Conservation (phyloP, 176 grass and related monocot genomes). For the Puya raimondii region DNA sequence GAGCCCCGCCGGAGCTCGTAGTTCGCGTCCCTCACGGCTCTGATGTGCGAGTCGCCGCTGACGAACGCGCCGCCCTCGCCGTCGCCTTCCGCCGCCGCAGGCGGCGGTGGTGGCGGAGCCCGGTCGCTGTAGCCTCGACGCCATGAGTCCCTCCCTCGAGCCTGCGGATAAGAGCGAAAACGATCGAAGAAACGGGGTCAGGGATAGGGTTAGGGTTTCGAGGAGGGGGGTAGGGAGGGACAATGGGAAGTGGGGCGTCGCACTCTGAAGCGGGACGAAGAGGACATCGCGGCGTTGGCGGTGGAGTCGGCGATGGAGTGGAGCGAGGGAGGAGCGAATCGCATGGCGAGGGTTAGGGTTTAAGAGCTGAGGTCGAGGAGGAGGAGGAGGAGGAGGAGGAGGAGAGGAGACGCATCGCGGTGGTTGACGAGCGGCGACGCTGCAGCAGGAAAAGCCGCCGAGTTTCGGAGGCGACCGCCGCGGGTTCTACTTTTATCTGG, state of each 20-base stretch:
- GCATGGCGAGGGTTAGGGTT: constrained; percentile 1
- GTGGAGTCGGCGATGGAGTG: not conserved
- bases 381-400: not conserved
- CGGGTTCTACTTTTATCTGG: no score
- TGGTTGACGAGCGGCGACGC: not conserved
- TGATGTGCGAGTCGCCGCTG: constrained; percentile 32
- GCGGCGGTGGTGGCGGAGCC: not conserved
- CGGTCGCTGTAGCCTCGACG: constrained; percentile 10
- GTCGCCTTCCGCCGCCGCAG: constrained; percentile 13
- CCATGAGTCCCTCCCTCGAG: constrained; percentile 3
- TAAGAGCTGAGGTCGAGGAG: no score
- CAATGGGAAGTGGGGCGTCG: not conserved
- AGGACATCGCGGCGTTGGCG: not conserved
- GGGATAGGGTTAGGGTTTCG: not conserved
- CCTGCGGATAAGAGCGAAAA: constrained; percentile 26
- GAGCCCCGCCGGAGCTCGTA: constrained; percentile 18
- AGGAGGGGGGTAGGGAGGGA: not conserved
- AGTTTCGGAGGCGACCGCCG: no score
- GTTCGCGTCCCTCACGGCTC: constrained; percentile 29
- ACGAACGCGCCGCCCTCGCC: constrained; percentile 8
- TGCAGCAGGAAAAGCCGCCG: not conserved
- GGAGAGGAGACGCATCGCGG: not conserved
- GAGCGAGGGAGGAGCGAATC: constrained; percentile 12
- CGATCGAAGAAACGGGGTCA: not conserved
- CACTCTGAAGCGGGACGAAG: constrained; percentile 15